Conservation (phyloP, 495 filamentous ascomycete genomes). For the Penicillium samsonianum region DNA sequence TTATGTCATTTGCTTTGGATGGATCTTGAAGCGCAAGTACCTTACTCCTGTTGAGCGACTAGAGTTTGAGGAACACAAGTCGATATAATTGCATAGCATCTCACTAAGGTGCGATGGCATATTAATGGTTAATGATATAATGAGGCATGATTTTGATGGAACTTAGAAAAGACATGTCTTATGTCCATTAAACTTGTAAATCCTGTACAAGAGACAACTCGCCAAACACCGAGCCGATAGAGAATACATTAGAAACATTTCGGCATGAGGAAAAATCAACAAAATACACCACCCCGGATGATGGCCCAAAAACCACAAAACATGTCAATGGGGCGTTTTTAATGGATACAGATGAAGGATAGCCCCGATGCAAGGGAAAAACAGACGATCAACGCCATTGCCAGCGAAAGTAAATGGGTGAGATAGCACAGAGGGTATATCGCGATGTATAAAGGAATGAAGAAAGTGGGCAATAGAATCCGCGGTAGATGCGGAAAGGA, state of each 20-base stretch:
- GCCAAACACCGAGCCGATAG: conserved; percentile 19
- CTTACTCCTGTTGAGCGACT: conserved; percentile 17
- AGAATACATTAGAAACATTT: conserved; percentile 23
- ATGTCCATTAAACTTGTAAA: background rate
- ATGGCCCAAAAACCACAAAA: conserved; percentile 5
- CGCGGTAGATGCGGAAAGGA: background rate
- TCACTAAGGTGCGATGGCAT: background rate
- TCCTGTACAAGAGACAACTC: conserved; percentile 3
- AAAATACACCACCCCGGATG: conserved; percentile 19
- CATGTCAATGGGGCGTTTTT: background rate
- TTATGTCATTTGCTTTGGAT: conserved; percentile 28
- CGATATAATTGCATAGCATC: conserved; percentile 1
- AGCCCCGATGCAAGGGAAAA: conserved; percentile 14
- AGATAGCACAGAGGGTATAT: conserved; percentile 29
- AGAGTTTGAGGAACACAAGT: conserved; percentile 20
- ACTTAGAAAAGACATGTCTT: background rate
- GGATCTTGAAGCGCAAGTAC: conserved; percentile 25
- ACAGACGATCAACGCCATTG: conserved; percentile 20
- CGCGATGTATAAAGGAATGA: conserved; percentile 26
- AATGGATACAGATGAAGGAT: conserved; percentile 6
- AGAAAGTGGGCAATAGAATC: conserved; percentile 1
- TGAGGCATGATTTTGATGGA: conserved; percentile 5
- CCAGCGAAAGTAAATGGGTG: conserved; percentile 18
- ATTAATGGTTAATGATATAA: conserved; percentile 8
- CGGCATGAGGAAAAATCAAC: conserved; percentile 18